Base-by-base conservation (phyloP, 108 stramenopile species). In the Mayamaea pseudoterrestris region DNA sequence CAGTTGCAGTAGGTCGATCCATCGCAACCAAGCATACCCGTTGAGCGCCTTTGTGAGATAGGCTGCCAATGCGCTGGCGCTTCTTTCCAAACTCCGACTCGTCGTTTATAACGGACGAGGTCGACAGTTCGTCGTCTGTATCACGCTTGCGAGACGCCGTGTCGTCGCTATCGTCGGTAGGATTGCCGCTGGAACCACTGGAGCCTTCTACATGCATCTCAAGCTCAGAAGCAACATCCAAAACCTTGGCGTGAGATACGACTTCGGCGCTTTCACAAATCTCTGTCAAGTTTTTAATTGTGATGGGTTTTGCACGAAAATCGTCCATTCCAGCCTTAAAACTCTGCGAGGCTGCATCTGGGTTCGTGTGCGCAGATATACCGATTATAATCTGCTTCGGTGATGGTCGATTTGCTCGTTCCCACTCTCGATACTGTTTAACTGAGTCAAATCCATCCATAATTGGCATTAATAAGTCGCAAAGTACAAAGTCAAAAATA, bases 401-500 rank as follows among this genome's bases (percentile, higher is more conserved):
- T 44, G 47, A 57, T 1, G 67, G 61, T 3, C 78, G 44, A 36
- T 69, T 41, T 2, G 35, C 26, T 23, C 44, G 58, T 53, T 80
- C 83, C 79, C 83, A 78, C 17, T 53, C 43, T 24, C 83, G 35
- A 55, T 63, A 78, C 39, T 80, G 73, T 44, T 74, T 56, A 27
- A 74, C 68, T 34, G 77, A 69, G 44, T 83, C 79, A 18, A 89
- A 47, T 17, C 87, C 87, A 50, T 89, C 82, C 68, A 81, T 70
- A 8, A 89, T 54, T 16, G 87, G 87, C 87, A 89, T 89, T 35
- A 83, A 52, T 44, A 83, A 79, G 40, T 89, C 82, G 25, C 61
- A 52, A 0, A 69, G 27, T 20, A 44, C 44, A 8, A 69, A 11
- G 28, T 62, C 60, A 35, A 48, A 69, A 9, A 62, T 28, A 17